Evolutionary conservation across 2,329 filamentous ascomycete genomes (phyloP), one percentile per base, ranked within the genome.

Genomic region (Aspergillus sp.): DNA sequence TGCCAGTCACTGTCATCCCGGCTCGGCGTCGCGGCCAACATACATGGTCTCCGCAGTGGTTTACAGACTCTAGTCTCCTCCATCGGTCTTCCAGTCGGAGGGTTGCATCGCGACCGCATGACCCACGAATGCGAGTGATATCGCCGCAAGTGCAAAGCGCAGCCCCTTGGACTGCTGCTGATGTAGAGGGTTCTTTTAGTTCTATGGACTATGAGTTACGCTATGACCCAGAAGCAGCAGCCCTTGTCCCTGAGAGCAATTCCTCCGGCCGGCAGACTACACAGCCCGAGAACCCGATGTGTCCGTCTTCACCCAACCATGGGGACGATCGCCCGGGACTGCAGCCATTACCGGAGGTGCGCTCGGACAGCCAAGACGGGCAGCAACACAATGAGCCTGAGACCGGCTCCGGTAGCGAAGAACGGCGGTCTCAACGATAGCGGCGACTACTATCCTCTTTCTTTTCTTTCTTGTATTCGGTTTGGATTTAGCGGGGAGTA

Each of bases 1-100:
- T 87, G 13, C 85, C 85, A 2, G 81, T 88, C 22, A 89, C 85
- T 0, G 80, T 89, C 31, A 87, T 89, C 54, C 87, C 86, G 3
- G 85, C 85, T 4, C 84, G 85, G 63, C 82, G 82, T 25, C 79
- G 83, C 45, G 79, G 78, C 45, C 82, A 83, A 41, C 77, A 85
- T 50, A 83, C 83, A 6, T 87, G 84, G 83, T 85, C 81, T 47
- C 83, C 84, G 7, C 76, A 78, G 51, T 72, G 70, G 56, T 68
- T 68, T 31, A 67, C 68, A 22, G 64, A 70, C 57, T 68, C 71
- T 13, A 69, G 59, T 41, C 60, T 71, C 23, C 64, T 69, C n/a
- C 66, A 69, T 31, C 58, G 59, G 15, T 59, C 68, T 5, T 57
- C 67, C 3, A 48, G 52, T 30, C 64, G 61, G 8, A 66, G 64